Base-by-base conservation (phyloP, 495 filamentous ascomycete genomes). In the Usnea hakonensis region DNA sequence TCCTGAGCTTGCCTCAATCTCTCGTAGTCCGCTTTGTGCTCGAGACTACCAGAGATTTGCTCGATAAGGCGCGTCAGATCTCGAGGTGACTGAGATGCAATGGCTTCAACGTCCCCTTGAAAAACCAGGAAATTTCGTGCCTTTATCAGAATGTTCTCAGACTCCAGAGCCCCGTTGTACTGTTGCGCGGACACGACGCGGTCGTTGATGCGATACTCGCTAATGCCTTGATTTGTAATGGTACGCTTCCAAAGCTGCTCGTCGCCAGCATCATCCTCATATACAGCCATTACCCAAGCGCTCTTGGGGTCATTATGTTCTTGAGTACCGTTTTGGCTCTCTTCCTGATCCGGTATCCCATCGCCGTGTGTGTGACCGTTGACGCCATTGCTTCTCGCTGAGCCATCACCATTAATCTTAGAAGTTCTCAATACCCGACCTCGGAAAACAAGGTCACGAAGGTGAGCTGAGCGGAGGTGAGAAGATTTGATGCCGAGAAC, bases 201-300 rank as follows among this genome's bases (percentile, higher is more conserved):
- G 66, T 94, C 89, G 74, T 99, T 96, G 79, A 99, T 96, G 38
- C 93, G 86, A 73, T 97, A 97, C 71, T 97, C 95, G 84, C 91
- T 96, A 26, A 83, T 84, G 41, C 95, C 94, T 61, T 83, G 80
- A 70, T 81, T 89, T 19, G 94, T 96, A 70, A 99, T 97, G 58
- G 85, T 85, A 52, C 94, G 89, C 74, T 95, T 96, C 94, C 94
- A 99, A 69, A 86, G 83, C 67, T 96, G 91, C 73, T 95, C 90
- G 63, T 97, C 92, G 38, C 92, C 93, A 3, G 91, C 91, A 73
- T 97, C 94, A 67, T 99, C 94, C 71, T 97, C 92, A 74, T 97
- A 99, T 38, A 97, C 91, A 10, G 94, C 94, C 91, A 95, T 97
- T 5, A 99, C 94, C 93, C 92, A 99, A 5, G 94, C 94, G 9